Conservation (phyloP, 2,329 filamentous ascomycete species). For the Pseudonectria buxi region DNA sequence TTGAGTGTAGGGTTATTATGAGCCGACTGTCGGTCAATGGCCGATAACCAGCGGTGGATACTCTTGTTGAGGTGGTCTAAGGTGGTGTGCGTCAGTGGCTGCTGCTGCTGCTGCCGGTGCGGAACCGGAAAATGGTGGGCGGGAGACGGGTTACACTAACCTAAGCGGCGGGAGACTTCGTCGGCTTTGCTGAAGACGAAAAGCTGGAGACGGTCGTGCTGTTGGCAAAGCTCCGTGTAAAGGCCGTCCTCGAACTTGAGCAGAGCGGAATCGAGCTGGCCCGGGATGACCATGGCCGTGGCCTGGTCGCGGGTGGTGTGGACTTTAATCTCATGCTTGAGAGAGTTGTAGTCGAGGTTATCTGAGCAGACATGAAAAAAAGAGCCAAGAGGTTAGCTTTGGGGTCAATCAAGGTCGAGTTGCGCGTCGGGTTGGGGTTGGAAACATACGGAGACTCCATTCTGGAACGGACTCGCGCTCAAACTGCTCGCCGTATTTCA, state of each 20-base stretch:
- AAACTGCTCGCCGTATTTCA: slow-evolving; percentile 48
- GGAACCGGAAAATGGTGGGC: slow-evolving; percentile 8
- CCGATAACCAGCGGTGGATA: slow-evolving; percentile 41
- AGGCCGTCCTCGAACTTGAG: slow-evolving; percentile 64
- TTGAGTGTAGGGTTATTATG: slow-evolving; percentile 31
- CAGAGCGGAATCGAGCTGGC: slow-evolving; percentile 53
- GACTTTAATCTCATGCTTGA: slow-evolving; percentile 78
- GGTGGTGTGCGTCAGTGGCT: slow-evolving; percentile 15
- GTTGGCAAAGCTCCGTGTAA: slow-evolving; percentile 61
- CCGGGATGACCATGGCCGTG: slow-evolving; percentile 66
- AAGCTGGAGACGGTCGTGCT: slow-evolving; percentile 70
- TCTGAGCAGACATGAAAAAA: slow-evolving; percentile 38
- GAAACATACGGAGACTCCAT: slow-evolving; percentile 65
- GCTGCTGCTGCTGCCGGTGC: slow-evolving; percentile 9
- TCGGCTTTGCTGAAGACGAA: slow-evolving; percentile 76
- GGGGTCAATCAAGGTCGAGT: not conserved
- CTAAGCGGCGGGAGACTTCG: slow-evolving; percentile 64
- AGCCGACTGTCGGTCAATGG: slow-evolving; percentile 23
- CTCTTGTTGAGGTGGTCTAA: slow-evolving; percentile 43
- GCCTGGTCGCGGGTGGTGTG: slow-evolving; percentile 68
- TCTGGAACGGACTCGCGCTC: slow-evolving; percentile 70
- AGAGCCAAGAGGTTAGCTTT: slow-evolving; percentile 6
- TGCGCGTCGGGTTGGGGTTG: not conserved
- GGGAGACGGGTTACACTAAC: slow-evolving; percentile 35
- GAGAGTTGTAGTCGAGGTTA: slow-evolving; percentile 83